phyloP scores from a whole-genome alignment of 2,329 filamentous ascomycete species.

The Cryphonectria carpinicola region DNA sequence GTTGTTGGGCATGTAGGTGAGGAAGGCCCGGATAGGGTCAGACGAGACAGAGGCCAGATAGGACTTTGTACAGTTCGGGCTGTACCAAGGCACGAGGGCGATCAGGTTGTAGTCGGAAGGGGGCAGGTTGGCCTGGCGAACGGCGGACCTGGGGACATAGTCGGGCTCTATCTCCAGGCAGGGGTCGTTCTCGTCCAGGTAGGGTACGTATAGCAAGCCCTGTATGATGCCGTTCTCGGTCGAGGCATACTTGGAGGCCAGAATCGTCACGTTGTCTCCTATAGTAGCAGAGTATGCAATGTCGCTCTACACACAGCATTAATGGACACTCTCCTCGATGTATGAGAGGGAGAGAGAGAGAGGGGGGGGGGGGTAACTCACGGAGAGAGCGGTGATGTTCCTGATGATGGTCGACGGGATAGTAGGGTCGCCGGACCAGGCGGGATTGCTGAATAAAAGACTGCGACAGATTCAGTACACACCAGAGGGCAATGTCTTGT shows the following conservation, averaged over 20 bases:
- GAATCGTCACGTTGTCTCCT: slow-evolving; percentile 69
- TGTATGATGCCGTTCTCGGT: slow-evolving; percentile 65
- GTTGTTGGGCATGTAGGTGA: slow-evolving; percentile 65
- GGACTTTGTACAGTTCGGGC: slow-evolving; percentile 69
- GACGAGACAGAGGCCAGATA: slow-evolving; percentile 68
- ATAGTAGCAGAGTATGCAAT: slow-evolving; percentile 59
- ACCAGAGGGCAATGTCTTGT: background rate
- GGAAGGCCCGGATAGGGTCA: slow-evolving; percentile 64
- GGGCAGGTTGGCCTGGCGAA: slow-evolving; percentile 70
- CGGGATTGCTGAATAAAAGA: slow-evolving; percentile 64
- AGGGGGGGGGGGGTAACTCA: slow-evolving; percentile 41
- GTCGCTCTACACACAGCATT: slow-evolving; percentile 39
- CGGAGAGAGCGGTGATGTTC: slow-evolving; percentile 61
- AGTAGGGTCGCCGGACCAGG: slow-evolving; percentile 54
- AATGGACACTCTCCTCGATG: background rate
- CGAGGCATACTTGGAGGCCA: slow-evolving; percentile 70
- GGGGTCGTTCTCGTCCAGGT: slow-evolving; percentile 58
- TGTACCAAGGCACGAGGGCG: slow-evolving; percentile 87
- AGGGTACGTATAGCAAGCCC: slow-evolving; percentile 85
- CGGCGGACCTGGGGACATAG: slow-evolving; percentile 77
- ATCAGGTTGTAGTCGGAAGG: slow-evolving; percentile 73
- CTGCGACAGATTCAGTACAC: slow-evolving; percentile 39
- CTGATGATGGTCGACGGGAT: slow-evolving; percentile 58
- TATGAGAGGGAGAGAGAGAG: background rate
- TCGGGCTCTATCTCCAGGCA: slow-evolving; percentile 67